Evolutionary conservation across 805 yeast species (phyloP).

Genomic region (Hyphopichia homilentoma): DNA sequence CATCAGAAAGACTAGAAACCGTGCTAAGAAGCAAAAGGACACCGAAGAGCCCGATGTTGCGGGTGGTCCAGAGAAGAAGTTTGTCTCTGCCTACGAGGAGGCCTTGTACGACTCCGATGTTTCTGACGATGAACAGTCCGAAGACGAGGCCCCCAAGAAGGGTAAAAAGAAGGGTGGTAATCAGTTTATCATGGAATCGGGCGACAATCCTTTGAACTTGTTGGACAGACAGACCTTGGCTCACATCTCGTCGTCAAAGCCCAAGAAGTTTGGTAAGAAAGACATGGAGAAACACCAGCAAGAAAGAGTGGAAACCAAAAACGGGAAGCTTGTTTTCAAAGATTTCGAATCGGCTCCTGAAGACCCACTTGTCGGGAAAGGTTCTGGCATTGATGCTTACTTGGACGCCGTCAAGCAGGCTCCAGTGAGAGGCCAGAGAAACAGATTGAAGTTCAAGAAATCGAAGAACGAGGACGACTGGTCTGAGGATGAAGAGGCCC

Average conservation of each 20-base stretch:
- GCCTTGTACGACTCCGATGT: slow-evolving; percentile 75
- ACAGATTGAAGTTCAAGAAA: slow-evolving; percentile 83
- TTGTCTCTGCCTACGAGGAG: slow-evolving; percentile 86
- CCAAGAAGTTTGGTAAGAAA: slow-evolving; percentile 53
- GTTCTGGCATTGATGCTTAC: slow-evolving; percentile 80
- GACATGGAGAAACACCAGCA: slow-evolving; percentile 29
- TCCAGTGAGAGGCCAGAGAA: slow-evolving; percentile 90
- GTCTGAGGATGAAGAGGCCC: slow-evolving; percentile 37
- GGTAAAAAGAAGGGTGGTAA: slow-evolving; percentile 31
- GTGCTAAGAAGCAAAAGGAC: slow-evolving; percentile 72
- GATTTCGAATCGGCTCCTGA: slow-evolving; percentile 44
- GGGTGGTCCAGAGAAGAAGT: slow-evolving; percentile 42
- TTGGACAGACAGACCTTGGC: slow-evolving; percentile 82
- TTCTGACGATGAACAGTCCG: slow-evolving; percentile 53
- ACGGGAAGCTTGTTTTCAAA: slow-evolving; percentile 67
- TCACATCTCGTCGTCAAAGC: slow-evolving; percentile 84
- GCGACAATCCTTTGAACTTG: slow-evolving; percentile 79
- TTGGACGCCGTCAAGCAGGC: slow-evolving; percentile 91
- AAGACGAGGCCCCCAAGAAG: slow-evolving; percentile 37
- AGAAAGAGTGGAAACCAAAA: slow-evolving; percentile 46
- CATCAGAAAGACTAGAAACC: slow-evolving; percentile 79
- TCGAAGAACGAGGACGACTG: slow-evolving; percentile 47
- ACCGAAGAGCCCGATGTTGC: slow-evolving; percentile 11
- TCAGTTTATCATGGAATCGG: slow-evolving; percentile 75
- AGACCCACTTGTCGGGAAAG: slow-evolving; percentile 41